These are phyloP conservation scores for Neonectria neomacrospora DNA, from an alignment of 2,329 filamentous ascomycete genomes.

Conservation along the genomic window DNA sequence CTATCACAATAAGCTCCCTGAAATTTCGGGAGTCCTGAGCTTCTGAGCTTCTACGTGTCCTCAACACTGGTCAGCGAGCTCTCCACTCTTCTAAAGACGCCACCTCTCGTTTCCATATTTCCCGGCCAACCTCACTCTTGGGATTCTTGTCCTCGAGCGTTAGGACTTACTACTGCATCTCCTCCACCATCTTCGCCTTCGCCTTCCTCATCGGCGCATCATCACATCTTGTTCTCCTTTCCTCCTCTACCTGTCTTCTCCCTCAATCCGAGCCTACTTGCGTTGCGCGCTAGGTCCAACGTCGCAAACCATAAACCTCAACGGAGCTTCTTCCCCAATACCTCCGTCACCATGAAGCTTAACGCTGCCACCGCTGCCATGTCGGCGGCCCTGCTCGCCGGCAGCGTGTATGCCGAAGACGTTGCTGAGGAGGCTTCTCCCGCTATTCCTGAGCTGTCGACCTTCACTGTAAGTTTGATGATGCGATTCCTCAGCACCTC, in stretches of 20 bases:
- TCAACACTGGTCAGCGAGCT: constrained; percentile 44
- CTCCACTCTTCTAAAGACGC: constrained; percentile 44
- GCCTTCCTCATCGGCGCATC: constrained; percentile 18
- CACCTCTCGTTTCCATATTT: constrained; percentile 36
- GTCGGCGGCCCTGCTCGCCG: constrained; percentile 77
- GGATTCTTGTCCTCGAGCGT: constrained; percentile 45
- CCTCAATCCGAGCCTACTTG: constrained; percentile 20
- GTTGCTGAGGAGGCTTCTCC: constrained; percentile 66
- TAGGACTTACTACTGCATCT: constrained; percentile 34
- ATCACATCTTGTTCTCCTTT: constrained; percentile 9
- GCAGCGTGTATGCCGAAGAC: constrained; percentile 73
- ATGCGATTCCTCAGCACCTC: not conserved
- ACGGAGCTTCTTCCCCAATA: constrained; percentile 50
- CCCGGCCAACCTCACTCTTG: constrained; percentile 45
- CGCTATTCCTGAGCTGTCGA: constrained; percentile 74
- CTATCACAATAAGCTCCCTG: constrained; percentile 40
- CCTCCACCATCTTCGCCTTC: constrained; percentile 20
- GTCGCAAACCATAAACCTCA: constrained; percentile 14
- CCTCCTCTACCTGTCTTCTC: constrained; percentile 13
- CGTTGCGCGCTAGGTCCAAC: constrained; percentile 40
- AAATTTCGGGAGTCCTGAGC: constrained; percentile 33
- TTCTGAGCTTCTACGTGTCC: constrained; percentile 50
- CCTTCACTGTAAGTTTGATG: constrained; percentile 80
- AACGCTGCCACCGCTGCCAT: constrained; percentile 80
- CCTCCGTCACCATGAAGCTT: constrained; percentile 82